These are phyloP conservation scores for Polygonum maritimum DNA, from an alignment of 148 eudicot species.

Conservation along the genomic window DNA sequence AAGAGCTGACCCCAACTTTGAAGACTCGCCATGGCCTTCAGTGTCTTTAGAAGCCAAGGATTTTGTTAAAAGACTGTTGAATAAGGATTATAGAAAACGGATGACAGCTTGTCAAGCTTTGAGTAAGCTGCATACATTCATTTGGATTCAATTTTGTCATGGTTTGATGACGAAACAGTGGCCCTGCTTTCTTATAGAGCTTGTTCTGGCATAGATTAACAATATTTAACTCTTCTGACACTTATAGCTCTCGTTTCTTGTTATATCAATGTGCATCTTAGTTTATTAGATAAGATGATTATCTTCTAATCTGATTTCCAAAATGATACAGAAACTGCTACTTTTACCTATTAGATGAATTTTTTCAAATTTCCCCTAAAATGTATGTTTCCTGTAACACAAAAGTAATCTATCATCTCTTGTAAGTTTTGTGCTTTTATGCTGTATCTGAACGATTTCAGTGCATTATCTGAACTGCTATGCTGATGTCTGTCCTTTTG, in stretches of 20 bases:
- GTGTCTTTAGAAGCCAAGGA: constrained; percentile 51
- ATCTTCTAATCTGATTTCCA: not conserved
- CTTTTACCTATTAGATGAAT: not conserved
- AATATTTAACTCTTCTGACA: not conserved
- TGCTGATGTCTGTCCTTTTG: not conserved
- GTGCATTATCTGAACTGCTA: not conserved
- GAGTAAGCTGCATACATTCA: constrained; percentile 26
- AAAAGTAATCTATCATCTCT: not conserved
- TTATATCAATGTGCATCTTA: not conserved
- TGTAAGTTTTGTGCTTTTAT: not conserved
- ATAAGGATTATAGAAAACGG: constrained; percentile 60
- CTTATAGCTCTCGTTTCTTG: not conserved
- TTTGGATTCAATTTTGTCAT: not conserved
- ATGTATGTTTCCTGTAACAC: not conserved
- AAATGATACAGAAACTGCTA: not conserved
- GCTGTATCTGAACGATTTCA: not conserved
- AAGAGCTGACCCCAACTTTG: constrained; percentile 60
- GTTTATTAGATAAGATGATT: not conserved
- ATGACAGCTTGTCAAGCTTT: constrained; percentile 64
- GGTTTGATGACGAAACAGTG: not conserved
- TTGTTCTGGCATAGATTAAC: not conserved
- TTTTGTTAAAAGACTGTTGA: constrained; percentile 58
- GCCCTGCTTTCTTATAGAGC: not conserved
- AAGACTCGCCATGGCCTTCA: constrained; percentile 57
- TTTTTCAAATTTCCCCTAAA: not conserved